These are phyloP conservation scores for Aechmea fasciata DNA, from an alignment of 176 grass and related monocot species.

Conservation along the genomic window DNA sequence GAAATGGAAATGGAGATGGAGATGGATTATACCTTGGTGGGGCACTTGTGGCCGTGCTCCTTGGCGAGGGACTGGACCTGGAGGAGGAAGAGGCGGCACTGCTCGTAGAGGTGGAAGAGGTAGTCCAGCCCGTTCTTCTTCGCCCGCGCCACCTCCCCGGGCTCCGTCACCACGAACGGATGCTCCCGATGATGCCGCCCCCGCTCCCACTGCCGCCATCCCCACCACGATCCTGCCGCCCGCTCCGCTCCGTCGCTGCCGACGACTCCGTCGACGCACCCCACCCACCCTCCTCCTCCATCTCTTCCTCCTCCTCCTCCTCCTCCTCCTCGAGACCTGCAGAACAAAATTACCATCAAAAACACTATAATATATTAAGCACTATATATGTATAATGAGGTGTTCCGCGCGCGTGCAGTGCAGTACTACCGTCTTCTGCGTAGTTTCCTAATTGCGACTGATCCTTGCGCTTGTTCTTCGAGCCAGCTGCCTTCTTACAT, in stretches of 20 bases:
- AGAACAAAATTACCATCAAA: no score
- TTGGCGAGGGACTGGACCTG: constrained; percentile 83
- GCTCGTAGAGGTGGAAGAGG: constrained; percentile 96
- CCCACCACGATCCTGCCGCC: constrained; percentile 24
- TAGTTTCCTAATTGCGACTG: no score
- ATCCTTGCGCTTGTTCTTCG: background rate
- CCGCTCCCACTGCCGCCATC: constrained; percentile 25
- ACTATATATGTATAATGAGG: no score
- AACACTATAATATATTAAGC: no score
- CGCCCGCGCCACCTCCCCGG: constrained; percentile 86
- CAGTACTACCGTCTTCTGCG: background rate
- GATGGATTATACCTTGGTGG: constrained; percentile 97
- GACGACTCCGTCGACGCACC: no score
- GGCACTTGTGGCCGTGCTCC: constrained; percentile 82
- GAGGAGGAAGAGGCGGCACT: constrained; percentile 92
- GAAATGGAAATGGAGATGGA: no score
- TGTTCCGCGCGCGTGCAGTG: no score
- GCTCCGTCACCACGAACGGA: constrained; percentile 96
- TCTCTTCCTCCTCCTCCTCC: constrained; percentile 36
- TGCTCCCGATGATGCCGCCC: constrained; percentile 75
- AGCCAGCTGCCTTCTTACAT: background rate
- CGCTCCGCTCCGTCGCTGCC: no score
- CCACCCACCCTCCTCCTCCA: constrained; percentile 30
- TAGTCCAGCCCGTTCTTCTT: constrained; percentile 99
- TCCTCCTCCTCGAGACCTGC: constrained; percentile 18